These are phyloP conservation scores for Chaetomiaceae sp. DNA, from an alignment of 2,329 filamentous ascomycete genomes.

Conservation along the genomic window DNA sequence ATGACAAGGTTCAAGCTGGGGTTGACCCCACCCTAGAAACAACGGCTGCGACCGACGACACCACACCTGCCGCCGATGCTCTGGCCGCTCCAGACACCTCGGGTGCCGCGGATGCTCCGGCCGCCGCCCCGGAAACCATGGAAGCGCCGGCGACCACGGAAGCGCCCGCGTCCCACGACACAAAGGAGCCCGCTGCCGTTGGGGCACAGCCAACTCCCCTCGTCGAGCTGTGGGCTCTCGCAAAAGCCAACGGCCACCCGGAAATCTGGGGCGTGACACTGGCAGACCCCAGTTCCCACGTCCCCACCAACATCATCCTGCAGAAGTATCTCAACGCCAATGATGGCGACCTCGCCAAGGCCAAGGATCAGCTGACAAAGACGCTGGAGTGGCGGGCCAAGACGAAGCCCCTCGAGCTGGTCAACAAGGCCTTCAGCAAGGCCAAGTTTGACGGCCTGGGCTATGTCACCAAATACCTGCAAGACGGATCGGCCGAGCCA, in stretches of 20 bases:
- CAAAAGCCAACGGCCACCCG: conserved; percentile 44
- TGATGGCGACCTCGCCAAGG: conserved; percentile 66
- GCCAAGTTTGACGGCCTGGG: conserved; percentile 74
- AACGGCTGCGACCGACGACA: not conserved
- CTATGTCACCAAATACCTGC: conserved; percentile 69
- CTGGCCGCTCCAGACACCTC: not conserved
- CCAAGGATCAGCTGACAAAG: conserved; percentile 71
- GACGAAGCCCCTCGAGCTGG: conserved; percentile 64
- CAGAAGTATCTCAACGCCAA: conserved; percentile 95
- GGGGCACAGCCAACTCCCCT: conserved; percentile 22
- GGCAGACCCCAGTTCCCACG: conserved; percentile 46
- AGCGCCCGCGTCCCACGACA: not conserved
- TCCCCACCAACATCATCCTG: conserved; percentile 77
- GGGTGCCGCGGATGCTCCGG: not conserved
- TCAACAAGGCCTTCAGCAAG: conserved; percentile 60
- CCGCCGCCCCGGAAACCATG: no score
- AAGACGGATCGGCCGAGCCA: conserved; percentile 32
- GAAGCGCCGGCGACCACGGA: no score
- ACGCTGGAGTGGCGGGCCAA: conserved; percentile 81
- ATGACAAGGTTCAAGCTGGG: no score
- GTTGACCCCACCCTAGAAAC: not conserved
- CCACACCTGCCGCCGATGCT: no score
- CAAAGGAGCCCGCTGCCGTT: not conserved
- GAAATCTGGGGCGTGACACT: conserved; percentile 89
- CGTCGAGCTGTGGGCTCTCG: conserved; percentile 27